phyloP scores from a whole-genome alignment of 352 stramenopile species.

The Thalassiosira exigua region DNA sequence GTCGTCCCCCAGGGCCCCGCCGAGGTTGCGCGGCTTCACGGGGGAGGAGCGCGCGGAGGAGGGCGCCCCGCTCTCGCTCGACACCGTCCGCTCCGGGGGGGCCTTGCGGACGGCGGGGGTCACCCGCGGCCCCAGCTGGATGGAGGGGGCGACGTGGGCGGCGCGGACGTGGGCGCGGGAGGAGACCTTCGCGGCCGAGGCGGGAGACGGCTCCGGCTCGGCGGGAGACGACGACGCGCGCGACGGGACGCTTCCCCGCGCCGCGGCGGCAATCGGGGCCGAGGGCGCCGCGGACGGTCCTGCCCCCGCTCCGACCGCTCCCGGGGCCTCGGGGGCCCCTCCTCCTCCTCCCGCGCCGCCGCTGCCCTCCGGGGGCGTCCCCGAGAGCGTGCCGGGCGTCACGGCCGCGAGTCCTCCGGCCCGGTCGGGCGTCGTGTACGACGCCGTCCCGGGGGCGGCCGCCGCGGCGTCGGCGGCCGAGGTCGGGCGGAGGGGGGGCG shows the following conservation, averaged over 20 bases:
- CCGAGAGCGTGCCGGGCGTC: conserved; percentile 16
- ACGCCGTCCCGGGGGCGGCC: background rate
- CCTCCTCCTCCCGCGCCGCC: background rate
- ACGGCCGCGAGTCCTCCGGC: conserved; percentile 19
- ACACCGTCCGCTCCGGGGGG: background rate
- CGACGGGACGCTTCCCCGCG: background rate
- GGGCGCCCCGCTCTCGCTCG: background rate
- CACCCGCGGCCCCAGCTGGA: conserved; percentile 30
- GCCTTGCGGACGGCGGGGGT: background rate
- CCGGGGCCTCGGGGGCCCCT: background rate
- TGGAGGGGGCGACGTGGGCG: conserved; percentile 4
- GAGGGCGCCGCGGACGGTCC: background rate
- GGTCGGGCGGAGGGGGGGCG: background rate
- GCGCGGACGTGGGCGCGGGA: background rate
- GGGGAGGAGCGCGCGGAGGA: conserved; percentile 4
- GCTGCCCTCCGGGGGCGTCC: background rate
- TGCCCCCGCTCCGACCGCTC: background rate
- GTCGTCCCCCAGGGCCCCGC: too few relatives aligned
- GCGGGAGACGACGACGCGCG: background rate
- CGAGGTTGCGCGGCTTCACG: conserved; percentile 16
- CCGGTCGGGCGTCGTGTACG: conserved; percentile 37
- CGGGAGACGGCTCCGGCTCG: background rate
- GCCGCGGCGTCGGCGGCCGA: conserved; percentile 1
- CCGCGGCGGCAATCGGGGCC: too few relatives aligned
- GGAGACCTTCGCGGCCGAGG: background rate